Evolutionary conservation across 345 rosid species (phyloP).

Genomic region (Geranium rotundifolium): DNA sequence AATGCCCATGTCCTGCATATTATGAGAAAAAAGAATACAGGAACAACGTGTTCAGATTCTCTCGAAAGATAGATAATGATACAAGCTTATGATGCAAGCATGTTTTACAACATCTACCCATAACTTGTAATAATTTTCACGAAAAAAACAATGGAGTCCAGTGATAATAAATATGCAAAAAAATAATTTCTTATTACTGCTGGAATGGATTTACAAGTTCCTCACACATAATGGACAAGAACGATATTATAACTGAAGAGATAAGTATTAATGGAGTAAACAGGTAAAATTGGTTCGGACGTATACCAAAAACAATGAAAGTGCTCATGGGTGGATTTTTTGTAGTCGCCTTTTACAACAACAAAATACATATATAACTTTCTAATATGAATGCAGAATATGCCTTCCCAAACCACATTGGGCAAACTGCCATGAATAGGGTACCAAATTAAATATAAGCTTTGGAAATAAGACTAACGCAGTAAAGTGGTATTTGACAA

Average conservation of each 20-base stretch:
- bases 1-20: slow-evolving; percentile 86
- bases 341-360: no score
- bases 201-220: neutral
- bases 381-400: neutral
- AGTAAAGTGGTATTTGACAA: neutral
- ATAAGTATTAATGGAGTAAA: neutral
- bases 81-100: slow-evolving; percentile 1
- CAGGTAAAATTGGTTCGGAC: neutral
- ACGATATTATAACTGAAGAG: neutral
- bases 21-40: slow-evolving; percentile 1
- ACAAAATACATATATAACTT: no score
- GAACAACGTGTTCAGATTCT: neutral
- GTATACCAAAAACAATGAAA: neutral
- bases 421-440: neutral
- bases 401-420: neutral
- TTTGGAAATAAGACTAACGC: neutral
- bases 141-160: neutral
- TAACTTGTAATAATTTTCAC: neutral
- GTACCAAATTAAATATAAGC: neutral
- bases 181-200: no score
- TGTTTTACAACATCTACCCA: neutral
- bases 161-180: neutral
- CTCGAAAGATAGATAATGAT: neutral
- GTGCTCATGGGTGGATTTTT: neutral
- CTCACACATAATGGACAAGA: neutral